Conservation (phyloP, 1,284 basidiomycete genomes). For the Boletus calvinii region DNA sequence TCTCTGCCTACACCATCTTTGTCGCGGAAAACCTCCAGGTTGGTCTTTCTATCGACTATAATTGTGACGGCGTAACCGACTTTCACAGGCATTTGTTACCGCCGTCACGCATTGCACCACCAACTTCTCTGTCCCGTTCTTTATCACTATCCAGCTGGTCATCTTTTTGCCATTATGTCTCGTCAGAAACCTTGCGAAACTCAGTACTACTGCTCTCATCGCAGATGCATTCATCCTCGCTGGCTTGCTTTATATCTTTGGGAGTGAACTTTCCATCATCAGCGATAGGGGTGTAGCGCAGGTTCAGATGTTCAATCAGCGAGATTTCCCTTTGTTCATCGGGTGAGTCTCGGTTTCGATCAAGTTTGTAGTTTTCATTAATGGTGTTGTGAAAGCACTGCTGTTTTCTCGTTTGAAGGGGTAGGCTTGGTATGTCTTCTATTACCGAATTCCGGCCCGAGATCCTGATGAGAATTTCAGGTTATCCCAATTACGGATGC, state of each 20-base stretch:
- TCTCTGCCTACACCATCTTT: conserved; percentile 92
- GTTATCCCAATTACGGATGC: conserved; percentile 96
- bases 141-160: conserved; percentile 83
- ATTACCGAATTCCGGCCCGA: neutral
- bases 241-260: conserved; percentile 85
- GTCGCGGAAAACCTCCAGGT: conserved; percentile 89
- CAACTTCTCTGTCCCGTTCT: conserved; percentile 69
- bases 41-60: neutral
- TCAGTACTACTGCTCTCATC: conserved; percentile 89
- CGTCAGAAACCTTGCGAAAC: conserved; percentile 87
- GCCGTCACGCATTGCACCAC: conserved; percentile 81
- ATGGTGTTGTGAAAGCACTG: conserved; percentile 59
- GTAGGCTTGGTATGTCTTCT: conserved; percentile 78
- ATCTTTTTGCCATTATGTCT: conserved; percentile 88
- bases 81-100: conserved; percentile 69
- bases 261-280: conserved; percentile 74
- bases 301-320: conserved; percentile 85
- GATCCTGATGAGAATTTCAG: conserved; percentile 31
- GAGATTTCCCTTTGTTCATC: conserved; percentile 89
- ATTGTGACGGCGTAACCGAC: conserved; percentile 1
- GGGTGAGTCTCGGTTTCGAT: conserved; percentile 53
- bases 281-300: conserved; percentile 73
- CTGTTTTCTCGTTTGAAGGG: conserved; percentile 98
- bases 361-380: conserved; percentile 1
- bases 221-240: conserved; percentile 96